phyloP scores from a whole-genome alignment of 345 rosid genomes.

The Nasturtium officinale region DNA sequence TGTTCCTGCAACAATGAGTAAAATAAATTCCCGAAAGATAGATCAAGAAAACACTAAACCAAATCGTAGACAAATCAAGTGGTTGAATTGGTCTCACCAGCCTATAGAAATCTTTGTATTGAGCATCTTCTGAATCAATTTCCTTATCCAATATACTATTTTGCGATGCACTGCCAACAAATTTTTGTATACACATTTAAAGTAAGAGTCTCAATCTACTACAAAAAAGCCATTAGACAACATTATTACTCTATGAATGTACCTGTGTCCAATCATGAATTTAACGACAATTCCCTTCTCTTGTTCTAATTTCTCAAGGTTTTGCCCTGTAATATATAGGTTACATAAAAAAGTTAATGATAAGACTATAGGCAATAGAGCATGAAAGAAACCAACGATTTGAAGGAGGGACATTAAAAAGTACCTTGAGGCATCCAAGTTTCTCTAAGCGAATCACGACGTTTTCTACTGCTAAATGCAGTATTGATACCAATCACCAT shows the following conservation, averaged over 20 bases:
- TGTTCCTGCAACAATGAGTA: constrained; percentile 64
- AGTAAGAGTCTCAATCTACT: constrained; percentile 10
- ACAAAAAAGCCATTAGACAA: background rate
- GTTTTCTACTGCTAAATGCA: constrained; percentile 92
- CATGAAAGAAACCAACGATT: background rate
- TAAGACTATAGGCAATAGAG: constrained; percentile 18
- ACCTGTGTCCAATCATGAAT: constrained; percentile 99
- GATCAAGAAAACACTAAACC: background rate
- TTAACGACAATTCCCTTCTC: constrained; percentile 89
- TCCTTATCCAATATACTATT: constrained; percentile 85
- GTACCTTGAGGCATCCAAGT: constrained; percentile 99
- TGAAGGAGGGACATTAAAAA: constrained; percentile 18
- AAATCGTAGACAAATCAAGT: constrained; percentile 8
- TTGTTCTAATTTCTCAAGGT: constrained; percentile 74
- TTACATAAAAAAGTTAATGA: background rate
- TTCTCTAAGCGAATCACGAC: constrained; percentile 92
- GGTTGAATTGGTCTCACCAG: constrained; percentile 55
- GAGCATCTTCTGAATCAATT: constrained; percentile 90
- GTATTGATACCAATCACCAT: constrained; percentile 95
- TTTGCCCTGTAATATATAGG: constrained; percentile 61
- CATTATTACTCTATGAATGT: background rate
- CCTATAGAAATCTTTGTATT: constrained; percentile 92
- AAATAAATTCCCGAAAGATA: too few relatives aligned
- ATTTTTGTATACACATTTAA: constrained; percentile 15
- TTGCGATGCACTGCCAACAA: constrained; percentile 68